Evolutionary conservation across 1,284 basidiomycete species (phyloP), one percentile per base, ranked within the genome.

Genomic region (Pseudozyma thailandica): DNA sequence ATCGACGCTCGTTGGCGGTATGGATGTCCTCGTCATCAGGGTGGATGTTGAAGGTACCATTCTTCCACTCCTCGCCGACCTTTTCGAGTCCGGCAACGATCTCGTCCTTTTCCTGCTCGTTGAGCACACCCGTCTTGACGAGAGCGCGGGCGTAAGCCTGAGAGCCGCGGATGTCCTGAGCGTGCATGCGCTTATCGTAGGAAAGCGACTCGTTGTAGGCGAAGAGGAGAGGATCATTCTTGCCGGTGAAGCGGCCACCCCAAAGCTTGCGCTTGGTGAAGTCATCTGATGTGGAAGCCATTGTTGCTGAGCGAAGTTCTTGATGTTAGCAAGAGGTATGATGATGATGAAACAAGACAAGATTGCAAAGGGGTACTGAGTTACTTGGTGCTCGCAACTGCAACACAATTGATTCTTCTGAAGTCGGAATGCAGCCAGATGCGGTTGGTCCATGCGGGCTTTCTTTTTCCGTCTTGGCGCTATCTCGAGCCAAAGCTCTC

Each of bases 21-120:
- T 98, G 95, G 64, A 98, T 98, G 81, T 98, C 95, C 81, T 98
- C 95, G 81, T 98, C 95, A 75, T 95, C 93, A 15, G 88, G 85
- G 10, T 72, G 70, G 35, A 72, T 74, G 25, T 72, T 28, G 64
- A 83, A 83, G 13, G 71, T 73, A 48, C 75, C 75, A 2, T 58
- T 51, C 50, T 71, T 87, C 95, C 95, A 98, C 85, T 98, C 95
- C 75, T 88, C 85, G 59, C 88, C 89, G 51, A 98, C 93, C 38
- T 85, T 83, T 66, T 87, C 85, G 50, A 98, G 87, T n/a, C 94
- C 95, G 33, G 88, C 84, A 30, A 89, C 86, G 74, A 98, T 93
- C 84, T 88, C 88, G 28, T 81, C 63, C 15, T 65, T 61, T 51
- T 97, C 94, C 1, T 89, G 87, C 70, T 87, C 83, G 16, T 89